A percentile compares a stretch with the other conserved stretches of the same genome.
These are phyloP conservation scores for Cephalotrichum gorgonifer DNA, from an alignment of 2,329 filamentous ascomycete species.

Conservation along the genomic window DNA sequence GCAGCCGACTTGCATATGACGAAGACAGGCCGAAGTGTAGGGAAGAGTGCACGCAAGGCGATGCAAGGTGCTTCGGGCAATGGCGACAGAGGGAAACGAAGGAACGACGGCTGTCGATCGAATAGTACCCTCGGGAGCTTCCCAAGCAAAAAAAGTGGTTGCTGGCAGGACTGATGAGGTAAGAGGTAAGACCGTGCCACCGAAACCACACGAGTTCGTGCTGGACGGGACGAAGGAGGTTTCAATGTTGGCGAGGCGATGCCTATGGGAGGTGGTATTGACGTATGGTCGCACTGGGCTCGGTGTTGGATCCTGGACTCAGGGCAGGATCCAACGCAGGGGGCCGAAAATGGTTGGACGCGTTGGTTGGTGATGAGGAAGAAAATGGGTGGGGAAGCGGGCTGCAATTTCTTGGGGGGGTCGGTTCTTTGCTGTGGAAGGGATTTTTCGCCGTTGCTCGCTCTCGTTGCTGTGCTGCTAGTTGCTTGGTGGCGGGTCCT, in stretches of 20 bases:
- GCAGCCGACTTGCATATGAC: constrained; percentile 7
- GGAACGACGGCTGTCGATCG: background rate
- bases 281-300: background rate
- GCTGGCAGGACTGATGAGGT: background rate
- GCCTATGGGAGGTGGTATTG: background rate
- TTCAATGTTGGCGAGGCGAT: background rate
- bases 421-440: background rate
- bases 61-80: background rate
- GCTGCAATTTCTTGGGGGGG: background rate
- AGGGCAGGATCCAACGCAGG: constrained; percentile 1
- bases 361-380: background rate
- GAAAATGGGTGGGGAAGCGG: background rate
- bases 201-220: background rate
- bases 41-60: background rate
- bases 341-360: background rate
- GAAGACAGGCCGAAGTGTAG: constrained; percentile 2
- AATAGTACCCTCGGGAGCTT: background rate
- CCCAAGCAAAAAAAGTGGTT: too few relatives aligned
- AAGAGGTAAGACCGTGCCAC: background rate
- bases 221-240: background rate
- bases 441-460: background rate
- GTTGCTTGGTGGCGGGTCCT: background rate
- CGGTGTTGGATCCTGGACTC: background rate
- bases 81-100: background rate
- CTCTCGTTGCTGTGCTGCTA: background rate